Base-by-base conservation (phyloP, 495 filamentous ascomycete genomes). In the Xylaria venustula region DNA sequence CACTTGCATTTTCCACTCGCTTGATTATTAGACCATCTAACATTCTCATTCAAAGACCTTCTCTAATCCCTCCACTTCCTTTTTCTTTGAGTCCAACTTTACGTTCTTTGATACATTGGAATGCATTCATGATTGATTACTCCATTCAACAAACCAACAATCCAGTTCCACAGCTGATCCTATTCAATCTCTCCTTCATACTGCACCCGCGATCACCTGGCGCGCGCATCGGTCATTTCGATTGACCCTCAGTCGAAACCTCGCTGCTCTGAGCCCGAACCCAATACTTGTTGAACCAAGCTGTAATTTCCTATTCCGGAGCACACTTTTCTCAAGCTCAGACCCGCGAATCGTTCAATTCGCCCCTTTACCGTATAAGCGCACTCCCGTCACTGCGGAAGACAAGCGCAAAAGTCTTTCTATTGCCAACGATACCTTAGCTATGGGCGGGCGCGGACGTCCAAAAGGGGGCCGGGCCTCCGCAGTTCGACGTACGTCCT, bases 401-500 rank as follows among this genome's bases (percentile, higher is more conserved):
- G 69, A 54, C 63, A 60, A 41, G 17, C 28, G 49, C 25, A 25
- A 26, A 32, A n/a, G 46, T 47, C 40, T 47, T 58, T 32, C 42
- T 47, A 22, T 51, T 36, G 23, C 19, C 45, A 40, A 40, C 62
- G 61, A 53, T 37, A 53, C n/a, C 12, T 7, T 20, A 61, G 50
- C n/a, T 53, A 69, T 64, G 66, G 32, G 50, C 50, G n/a, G 67
- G 54, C 34, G 55, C 17, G 50, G 60, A 2, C 32, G 55, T 40
- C 17, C 50, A 14, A 52, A 50, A 40, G 60, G 60, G 3, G 50
- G 61, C 0, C 61, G 15, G 19, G 25, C 48, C 3, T 15, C 48
- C 6, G 61, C 55, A 59, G 67, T 65, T 41, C 32, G 30, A 32
- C 69, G 69, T 71, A 65, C 8, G 69, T 69, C 23, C 52, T 25